Evolutionary conservation across 176 grass and related monocot genomes (phyloP).

Genomic region (Phyllostachys edulis): DNA sequence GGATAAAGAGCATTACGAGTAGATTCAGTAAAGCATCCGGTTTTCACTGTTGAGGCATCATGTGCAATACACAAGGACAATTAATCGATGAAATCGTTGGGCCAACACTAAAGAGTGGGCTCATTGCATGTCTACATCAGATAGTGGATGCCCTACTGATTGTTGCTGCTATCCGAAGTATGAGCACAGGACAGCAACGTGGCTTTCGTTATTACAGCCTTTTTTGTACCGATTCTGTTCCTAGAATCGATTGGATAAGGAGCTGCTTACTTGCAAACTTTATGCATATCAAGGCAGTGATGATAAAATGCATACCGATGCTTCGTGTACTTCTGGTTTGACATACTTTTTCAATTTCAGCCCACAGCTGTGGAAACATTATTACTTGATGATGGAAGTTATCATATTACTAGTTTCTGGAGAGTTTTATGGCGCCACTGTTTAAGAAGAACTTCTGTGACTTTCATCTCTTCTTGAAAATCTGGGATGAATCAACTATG

Average conservation of each 20-base stretch:
- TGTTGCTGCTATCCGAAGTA: conserved; percentile 32
- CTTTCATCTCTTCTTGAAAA: background rate
- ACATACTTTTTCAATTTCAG: no score
- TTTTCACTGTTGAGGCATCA: conserved; percentile 17
- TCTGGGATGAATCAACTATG: background rate
- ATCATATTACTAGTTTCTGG: background rate
- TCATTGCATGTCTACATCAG: conserved; percentile 26
- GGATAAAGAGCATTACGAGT: conserved; percentile 13
- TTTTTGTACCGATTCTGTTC: background rate
- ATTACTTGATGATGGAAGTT: background rate
- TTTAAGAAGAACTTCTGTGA: conserved; percentile 1
- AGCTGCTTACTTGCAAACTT: conserved; percentile 6
- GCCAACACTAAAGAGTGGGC: background rate
- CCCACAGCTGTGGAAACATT: background rate
- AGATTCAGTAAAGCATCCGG: conserved; percentile 20
- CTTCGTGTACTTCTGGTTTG: background rate
- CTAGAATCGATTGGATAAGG: background rate
- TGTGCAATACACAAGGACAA: background rate
- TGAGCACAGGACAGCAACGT: conserved; percentile 9
- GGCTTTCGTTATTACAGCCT: conserved; percentile 15
- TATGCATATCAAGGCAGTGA: background rate
- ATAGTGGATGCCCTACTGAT: conserved; percentile 24
- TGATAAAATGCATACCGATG: background rate
- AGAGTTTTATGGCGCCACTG: background rate
- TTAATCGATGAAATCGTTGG: conserved; percentile 8